Percentiles rank a stretch among this genome's conserved stretches.
Conservation (phyloP, 495 filamentous ascomycete genomes). For the Hypoxylon lenormandii region DNA sequence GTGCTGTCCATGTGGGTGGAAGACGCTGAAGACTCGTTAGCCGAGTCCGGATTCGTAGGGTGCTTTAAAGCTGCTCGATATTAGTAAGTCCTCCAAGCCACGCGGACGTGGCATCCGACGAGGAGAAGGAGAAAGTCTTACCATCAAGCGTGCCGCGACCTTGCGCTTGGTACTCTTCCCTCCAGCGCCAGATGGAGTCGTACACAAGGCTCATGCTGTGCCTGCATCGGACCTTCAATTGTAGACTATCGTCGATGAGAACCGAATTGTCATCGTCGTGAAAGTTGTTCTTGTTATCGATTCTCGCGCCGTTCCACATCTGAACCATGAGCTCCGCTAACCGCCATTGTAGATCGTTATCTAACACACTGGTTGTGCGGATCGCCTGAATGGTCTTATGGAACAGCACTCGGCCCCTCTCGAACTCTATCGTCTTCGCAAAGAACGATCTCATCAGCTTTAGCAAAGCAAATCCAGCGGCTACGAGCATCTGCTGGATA, state of each 20-base stretch:
- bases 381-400: conserved; percentile 80
- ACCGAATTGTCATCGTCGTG: conserved; percentile 55
- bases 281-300: conserved; percentile 59
- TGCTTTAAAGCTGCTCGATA: conserved; percentile 77
- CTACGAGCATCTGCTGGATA: conserved; percentile 91
- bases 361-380: conserved; percentile 78
- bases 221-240: conserved; percentile 86
- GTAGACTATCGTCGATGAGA: conserved; percentile 75
- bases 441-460: conserved; percentile 90
- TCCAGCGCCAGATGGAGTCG: conserved; percentile 93
- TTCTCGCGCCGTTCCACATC: conserved; percentile 83
- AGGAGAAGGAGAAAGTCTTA: conserved; percentile 55
- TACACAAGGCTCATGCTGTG: conserved; percentile 95
- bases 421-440: conserved; percentile 75
- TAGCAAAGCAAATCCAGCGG: conserved; percentile 83
- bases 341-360: conserved; percentile 86
- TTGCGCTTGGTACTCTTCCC: conserved; percentile 84
- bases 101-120: conserved; percentile 31
- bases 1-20: conserved; percentile 70
- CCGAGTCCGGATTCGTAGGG: conserved; percentile 85
- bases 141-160: conserved; percentile 82
- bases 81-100: conserved; percentile 48
- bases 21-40: conserved; percentile 76
- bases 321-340: conserved; percentile 90
- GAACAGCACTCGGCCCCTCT: conserved; percentile 79